A percentile compares a stretch with the other conserved stretches of the same genome.
Evolutionary conservation across 2,329 filamentous ascomycete genomes (phyloP).

Genomic region (Camillea tinctor): DNA sequence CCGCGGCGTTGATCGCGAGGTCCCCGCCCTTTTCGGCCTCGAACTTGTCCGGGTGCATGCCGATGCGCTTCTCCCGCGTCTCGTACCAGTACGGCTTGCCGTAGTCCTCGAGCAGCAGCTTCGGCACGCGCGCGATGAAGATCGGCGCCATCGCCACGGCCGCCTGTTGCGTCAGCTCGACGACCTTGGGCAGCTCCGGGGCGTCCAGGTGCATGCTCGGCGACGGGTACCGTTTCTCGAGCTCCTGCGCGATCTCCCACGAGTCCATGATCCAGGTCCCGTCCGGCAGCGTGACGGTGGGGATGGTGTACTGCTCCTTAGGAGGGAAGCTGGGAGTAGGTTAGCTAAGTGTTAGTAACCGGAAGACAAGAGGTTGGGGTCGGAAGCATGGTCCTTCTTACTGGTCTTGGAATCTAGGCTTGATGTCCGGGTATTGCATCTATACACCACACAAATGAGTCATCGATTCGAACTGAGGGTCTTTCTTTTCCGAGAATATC

Average conservation of each 20-base stretch:
- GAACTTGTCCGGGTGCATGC: conserved; percentile 53
- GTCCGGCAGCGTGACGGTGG: conserved; percentile 41
- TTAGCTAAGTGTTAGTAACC: conserved; percentile 22
- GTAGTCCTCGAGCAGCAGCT: conserved; percentile 47
- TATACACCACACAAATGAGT: conserved; percentile 19
- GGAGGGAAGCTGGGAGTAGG: conserved; percentile 43
- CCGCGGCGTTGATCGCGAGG: conserved; percentile 44
- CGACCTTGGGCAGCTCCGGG: conserved; percentile 45
- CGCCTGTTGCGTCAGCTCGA: conserved; percentile 36
- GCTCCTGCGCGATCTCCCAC: conserved; percentile 52
- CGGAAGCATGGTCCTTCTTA: conserved; percentile 33
- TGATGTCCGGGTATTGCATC: conserved; percentile 66
- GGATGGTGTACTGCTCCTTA: conserved; percentile 28
- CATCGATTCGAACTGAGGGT: neutral
- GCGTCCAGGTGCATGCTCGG: conserved; percentile 59
- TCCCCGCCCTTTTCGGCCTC: conserved; percentile 49
- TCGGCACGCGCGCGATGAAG: conserved; percentile 48
- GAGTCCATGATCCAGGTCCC: conserved; percentile 65
- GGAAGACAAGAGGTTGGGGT: neutral
- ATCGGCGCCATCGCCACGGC: conserved; percentile 38
- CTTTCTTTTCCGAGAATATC: neutral
- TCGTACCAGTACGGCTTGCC: conserved; percentile 55
- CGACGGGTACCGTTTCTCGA: conserved; percentile 59
- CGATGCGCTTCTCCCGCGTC: conserved; percentile 48
- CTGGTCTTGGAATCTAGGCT: conserved; percentile 53